These are phyloP conservation scores for Acacia concinna DNA, from an alignment of 331 rosid species.

Conservation along the genomic window DNA sequence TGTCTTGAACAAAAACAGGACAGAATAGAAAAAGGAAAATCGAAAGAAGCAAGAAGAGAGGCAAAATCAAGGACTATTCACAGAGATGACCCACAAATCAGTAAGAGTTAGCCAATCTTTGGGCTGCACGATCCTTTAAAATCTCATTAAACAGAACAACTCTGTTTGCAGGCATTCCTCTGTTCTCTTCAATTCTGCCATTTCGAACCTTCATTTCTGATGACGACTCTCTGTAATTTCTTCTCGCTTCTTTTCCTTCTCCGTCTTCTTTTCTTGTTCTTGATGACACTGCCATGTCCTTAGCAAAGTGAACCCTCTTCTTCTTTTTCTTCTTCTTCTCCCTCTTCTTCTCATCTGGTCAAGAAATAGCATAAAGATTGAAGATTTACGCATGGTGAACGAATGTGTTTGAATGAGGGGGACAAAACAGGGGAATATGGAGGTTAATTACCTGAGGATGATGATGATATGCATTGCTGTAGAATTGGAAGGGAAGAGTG, in stretches of 20 bases:
- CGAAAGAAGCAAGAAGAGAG: not conserved
- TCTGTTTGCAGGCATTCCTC: constrained; percentile 76
- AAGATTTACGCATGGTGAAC: not conserved
- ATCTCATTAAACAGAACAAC: constrained; percentile 79
- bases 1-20: too few relatives aligned
- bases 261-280: not conserved
- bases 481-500: constrained; percentile 42
- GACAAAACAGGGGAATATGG: not conserved
- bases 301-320: constrained; percentile 74
- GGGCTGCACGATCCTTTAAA: constrained; percentile 68
- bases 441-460: constrained; percentile 59
- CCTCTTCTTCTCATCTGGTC: constrained; percentile 44
- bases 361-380: not conserved
- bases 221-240: not conserved
- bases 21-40: too few relatives aligned
- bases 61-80: constrained; percentile 43
- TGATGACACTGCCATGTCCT: constrained; percentile 42
- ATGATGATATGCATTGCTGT: constrained; percentile 74
- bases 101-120: constrained; percentile 63
- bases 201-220: not conserved
- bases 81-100: constrained; percentile 35
- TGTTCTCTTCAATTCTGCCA: not conserved
- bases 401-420: not conserved
- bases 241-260: not conserved
- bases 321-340: constrained; percentile 49